These are phyloP conservation scores for Claviceps spartinae DNA, from an alignment of 2,329 filamentous ascomycete genomes.

Conservation along the genomic window DNA sequence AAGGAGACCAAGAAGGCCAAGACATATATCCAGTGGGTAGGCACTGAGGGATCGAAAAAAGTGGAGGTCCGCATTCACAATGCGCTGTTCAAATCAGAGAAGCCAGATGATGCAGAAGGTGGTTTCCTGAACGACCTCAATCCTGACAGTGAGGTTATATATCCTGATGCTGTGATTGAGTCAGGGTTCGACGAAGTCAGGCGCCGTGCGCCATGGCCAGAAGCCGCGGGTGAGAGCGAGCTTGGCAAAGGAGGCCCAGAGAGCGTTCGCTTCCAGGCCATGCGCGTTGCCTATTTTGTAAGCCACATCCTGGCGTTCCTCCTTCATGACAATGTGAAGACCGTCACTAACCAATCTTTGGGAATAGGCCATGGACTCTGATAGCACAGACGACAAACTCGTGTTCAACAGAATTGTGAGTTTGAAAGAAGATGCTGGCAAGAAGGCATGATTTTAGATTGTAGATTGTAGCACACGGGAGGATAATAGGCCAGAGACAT, in stretches of 20 bases:
- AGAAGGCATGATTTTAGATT: slow-evolving; percentile 23
- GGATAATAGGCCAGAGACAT: background rate
- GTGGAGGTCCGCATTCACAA: slow-evolving; percentile 71
- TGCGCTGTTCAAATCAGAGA: slow-evolving; percentile 72
- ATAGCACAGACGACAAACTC: slow-evolving; percentile 65
- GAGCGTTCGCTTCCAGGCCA: slow-evolving; percentile 78
- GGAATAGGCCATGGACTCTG: slow-evolving; percentile 54
- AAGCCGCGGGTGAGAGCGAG: slow-evolving; percentile 56
- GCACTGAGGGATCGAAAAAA: slow-evolving; percentile 46
- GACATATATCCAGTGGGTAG: slow-evolving; percentile 85
- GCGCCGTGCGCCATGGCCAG: slow-evolving; percentile 65
- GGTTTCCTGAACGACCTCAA: slow-evolving; percentile 79
- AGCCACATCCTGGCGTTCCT: slow-evolving; percentile 16
- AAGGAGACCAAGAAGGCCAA: slow-evolving; percentile 62
- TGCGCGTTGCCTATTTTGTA: slow-evolving; percentile 76
- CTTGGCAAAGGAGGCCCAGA: slow-evolving; percentile 50
- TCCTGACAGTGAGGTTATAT: slow-evolving; percentile 70
- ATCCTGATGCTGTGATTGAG: slow-evolving; percentile 66
- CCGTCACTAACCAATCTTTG: background rate
- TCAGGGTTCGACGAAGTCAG: slow-evolving; percentile 68
- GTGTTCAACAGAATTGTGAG: slow-evolving; percentile 87
- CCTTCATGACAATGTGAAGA: background rate
- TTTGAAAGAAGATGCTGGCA: slow-evolving; percentile 75
- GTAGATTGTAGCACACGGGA: background rate
- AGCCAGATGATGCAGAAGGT: slow-evolving; percentile 62